Percentiles rank a stretch among this genome's conserved stretches.
Evolutionary conservation across 2,329 filamentous ascomycete species (phyloP).

Genomic region (Fusarium sp.): DNA sequence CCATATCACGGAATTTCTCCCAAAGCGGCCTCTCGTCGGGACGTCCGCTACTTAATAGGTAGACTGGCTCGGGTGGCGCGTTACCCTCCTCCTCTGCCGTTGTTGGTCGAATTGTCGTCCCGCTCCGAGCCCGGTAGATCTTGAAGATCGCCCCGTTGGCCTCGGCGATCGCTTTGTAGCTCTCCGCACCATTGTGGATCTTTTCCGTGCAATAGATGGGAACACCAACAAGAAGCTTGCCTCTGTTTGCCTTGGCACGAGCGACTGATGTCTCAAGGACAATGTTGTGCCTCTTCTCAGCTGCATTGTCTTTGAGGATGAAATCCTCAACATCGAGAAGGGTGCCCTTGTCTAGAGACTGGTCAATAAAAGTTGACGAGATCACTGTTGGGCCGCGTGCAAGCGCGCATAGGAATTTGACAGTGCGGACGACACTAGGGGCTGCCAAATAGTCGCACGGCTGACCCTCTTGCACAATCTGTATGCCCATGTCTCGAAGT

Average conservation of each 20-base stretch:
- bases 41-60: slow-evolving; percentile 78
- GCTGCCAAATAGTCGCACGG: slow-evolving; percentile 88
- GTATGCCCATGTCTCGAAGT: slow-evolving; percentile 84
- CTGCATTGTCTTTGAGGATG: slow-evolving; percentile 74
- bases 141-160: slow-evolving; percentile 88
- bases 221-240: slow-evolving; percentile 78
- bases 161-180: slow-evolving; percentile 85
- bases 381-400: slow-evolving; percentile 84
- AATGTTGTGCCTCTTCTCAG: slow-evolving; percentile 77
- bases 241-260: slow-evolving; percentile 79
- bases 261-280: slow-evolving; percentile 73
- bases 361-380: slow-evolving; percentile 80
- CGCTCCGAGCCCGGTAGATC: slow-evolving; percentile 78
- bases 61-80: slow-evolving; percentile 76
- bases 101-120: slow-evolving; percentile 72
- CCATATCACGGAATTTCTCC: slow-evolving; percentile 83
- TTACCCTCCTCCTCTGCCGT: slow-evolving; percentile 72
- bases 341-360: slow-evolving; percentile 75
- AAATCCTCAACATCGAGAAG: slow-evolving; percentile 73
- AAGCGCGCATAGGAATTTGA: slow-evolving; percentile 91
- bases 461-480: slow-evolving; percentile 78
- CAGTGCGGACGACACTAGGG: slow-evolving; percentile 85
- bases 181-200: slow-evolving; percentile 83
- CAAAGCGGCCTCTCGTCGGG: slow-evolving; percentile 79
- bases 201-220: slow-evolving; percentile 86